Conservation (phyloP, 2,329 filamentous ascomycete genomes). For the Stemphylium beticola region DNA sequence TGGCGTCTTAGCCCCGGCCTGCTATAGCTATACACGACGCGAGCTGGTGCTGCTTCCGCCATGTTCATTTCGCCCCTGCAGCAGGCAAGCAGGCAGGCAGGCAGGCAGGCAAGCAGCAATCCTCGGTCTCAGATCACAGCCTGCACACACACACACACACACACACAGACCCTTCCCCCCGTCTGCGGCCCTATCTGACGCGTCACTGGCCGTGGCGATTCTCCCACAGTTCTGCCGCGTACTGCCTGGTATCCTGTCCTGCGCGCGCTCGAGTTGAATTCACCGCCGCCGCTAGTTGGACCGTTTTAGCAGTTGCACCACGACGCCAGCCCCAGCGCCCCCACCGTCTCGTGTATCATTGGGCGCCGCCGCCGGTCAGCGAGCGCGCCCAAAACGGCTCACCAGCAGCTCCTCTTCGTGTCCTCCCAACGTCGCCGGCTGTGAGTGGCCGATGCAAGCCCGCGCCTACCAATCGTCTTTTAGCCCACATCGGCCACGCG, state of each 20-base stretch:
- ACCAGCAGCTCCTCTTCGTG: conserved; percentile 18
- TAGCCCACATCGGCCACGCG: conserved; percentile 36
- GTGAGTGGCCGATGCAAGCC: conserved; percentile 31
- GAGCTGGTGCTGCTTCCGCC: conserved; percentile 25
- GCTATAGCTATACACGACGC: conserved; percentile 23
- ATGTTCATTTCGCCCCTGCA: conserved; percentile 37
- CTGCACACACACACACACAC: conserved; percentile 22
- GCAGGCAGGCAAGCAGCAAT: conserved; percentile 7
- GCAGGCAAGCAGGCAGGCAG: conserved; percentile 7
- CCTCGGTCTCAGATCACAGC: conserved; percentile 9
- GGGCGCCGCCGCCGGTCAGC: conserved; percentile 25
- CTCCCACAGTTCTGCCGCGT: conserved; percentile 28
- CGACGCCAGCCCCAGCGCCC: conserved; percentile 20
- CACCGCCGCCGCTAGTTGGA: conserved; percentile 38
- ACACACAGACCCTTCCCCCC: not conserved
- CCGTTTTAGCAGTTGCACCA: conserved; percentile 46
- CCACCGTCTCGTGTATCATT: conserved; percentile 29
- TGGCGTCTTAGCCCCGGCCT: conserved; percentile 15
- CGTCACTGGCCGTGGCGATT: conserved; percentile 29
- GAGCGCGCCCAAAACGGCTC: conserved; percentile 38
- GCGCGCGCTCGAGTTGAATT: conserved; percentile 30
- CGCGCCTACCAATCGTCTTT: conserved; percentile 23
- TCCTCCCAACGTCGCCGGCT: conserved; percentile 30
- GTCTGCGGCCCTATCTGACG: conserved; percentile 23
- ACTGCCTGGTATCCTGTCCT: conserved; percentile 16